Percentiles rank a stretch among this genome's conserved stretches.
Evolutionary conservation across 1,284 basidiomycete species (phyloP).

Genomic region (Fomes fomentarius): DNA sequence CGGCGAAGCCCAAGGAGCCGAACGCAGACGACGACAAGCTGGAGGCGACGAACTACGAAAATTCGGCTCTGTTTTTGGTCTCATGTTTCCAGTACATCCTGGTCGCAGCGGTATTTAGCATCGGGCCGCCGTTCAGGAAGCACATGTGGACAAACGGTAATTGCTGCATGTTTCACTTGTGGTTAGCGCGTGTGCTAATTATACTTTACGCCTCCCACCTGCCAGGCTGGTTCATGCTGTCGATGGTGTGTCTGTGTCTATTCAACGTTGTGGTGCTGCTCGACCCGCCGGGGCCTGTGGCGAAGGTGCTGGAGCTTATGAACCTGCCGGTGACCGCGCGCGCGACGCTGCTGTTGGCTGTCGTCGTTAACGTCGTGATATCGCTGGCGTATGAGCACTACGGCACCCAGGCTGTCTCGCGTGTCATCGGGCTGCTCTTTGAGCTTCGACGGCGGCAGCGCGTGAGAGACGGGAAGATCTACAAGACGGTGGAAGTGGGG

Average conservation of each 20-base stretch:
- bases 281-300: conserved; percentile 64
- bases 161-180: background rate
- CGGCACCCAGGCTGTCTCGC: conserved; percentile 66
- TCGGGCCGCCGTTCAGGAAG: conserved; percentile 95
- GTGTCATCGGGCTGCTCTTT: conserved; percentile 52
- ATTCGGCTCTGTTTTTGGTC: conserved; percentile 90
- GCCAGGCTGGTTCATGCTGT: conserved; percentile 78
- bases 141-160: conserved; percentile 94
- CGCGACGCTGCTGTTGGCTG: conserved; percentile 70
- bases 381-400: conserved; percentile 86
- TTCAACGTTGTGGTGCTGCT: conserved; percentile 83
- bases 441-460: conserved; percentile 51
- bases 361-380: conserved; percentile 71
- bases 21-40: conserved; percentile 73
- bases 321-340: conserved; percentile 74
- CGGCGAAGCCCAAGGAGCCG: conserved; percentile 57
- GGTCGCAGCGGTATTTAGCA: conserved; percentile 95
- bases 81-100: conserved; percentile 99
- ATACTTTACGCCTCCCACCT: conserved; percentile 4
- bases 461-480: conserved; percentile 62
- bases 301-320: conserved; percentile 80
- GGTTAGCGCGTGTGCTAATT: conserved; percentile 19
- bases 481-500: conserved; percentile 74
- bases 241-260: conserved; percentile 63
- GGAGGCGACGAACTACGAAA: conserved; percentile 92